A percentile compares a stretch with the other conserved stretches of the same genome.
phyloP scores from a whole-genome alignment of 1,284 basidiomycete species.

The Naganishia albida region DNA sequence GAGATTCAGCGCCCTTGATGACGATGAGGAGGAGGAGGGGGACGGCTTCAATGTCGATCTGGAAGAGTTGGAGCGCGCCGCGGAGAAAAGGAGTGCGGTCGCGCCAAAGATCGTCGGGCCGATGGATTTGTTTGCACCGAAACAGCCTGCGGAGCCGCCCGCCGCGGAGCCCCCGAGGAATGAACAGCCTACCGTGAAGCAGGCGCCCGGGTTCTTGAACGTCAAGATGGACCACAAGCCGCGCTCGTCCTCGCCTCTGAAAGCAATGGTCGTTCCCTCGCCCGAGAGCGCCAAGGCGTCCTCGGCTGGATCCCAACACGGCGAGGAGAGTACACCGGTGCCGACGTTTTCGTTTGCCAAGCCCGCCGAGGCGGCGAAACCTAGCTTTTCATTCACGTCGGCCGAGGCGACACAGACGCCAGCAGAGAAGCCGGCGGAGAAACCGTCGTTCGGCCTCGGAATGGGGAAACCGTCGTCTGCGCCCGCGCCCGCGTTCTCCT shows the following conservation, averaged over 20 bases:
- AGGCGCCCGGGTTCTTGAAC: constrained; percentile 20
- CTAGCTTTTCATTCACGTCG: not conserved
- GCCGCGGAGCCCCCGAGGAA: not conserved
- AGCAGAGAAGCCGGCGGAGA: not conserved
- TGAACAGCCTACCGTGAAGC: not conserved
- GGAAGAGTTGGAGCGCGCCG: constrained; percentile 11
- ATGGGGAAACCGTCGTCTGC: constrained; percentile 23
- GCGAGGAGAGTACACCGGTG: not conserved
- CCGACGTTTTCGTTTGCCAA: constrained; percentile 15
- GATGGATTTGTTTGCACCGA: constrained; percentile 12
- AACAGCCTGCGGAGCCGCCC: not conserved
- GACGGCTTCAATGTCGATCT: constrained; percentile 13
- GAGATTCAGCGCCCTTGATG: constrained; percentile 13
- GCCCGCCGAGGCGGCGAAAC: not conserved
- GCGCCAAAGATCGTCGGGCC: constrained; percentile 15
- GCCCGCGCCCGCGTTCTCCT: constrained; percentile 12
- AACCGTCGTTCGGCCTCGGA: constrained; percentile 1
- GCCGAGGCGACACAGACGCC: not conserved
- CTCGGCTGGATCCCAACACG: not conserved
- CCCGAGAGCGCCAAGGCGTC: constrained; percentile 21
- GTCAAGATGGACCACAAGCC: constrained; percentile 26
- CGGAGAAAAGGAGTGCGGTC: constrained; percentile 2
- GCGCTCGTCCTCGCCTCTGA: constrained; percentile 27
- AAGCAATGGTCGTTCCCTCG: constrained; percentile 26
- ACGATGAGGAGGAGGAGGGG: constrained; percentile 10